Base-by-base conservation (phyloP, 2,329 filamentous ascomycete genomes). In the Setomelanomma holmii region DNA sequence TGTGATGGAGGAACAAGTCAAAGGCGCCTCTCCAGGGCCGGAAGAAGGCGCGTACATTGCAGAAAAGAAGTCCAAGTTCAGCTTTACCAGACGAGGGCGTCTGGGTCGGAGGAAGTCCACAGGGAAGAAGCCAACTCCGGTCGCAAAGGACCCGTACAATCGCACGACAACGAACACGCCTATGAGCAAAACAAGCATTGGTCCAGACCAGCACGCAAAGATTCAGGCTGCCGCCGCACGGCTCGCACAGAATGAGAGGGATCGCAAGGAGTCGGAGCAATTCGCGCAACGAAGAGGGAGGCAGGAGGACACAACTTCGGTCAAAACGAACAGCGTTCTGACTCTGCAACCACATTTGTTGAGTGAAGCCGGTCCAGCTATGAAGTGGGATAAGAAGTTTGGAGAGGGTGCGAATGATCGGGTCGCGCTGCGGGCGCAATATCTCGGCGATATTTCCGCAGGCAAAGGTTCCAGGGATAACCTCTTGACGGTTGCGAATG, bases 331-430 rank as follows among this genome's bases (percentile, higher is more conserved):
- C 74, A 99, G 95, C 61, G 85, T 96, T 49, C 83, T 97, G 68
- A 96, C 92, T 3, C 79, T 98, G 40, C 93, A 96, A 70, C 89
- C 92, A 1, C 84, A 87, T 46, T 89, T 98, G 56, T 82, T 93
- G 67, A 91, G 83, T 46, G 95, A 96, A 72, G 93, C 93, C 16
- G 95, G 90, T 7, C 90, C 92, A 20, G 95, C 95, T 1, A 89
- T 99, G 87, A 96, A 96, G 75, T 99, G 95, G 95, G 91, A 93
- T 24, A 96, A 86, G 74, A 92, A 91, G 66, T 98, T 97, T 71
- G 95, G 98, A 76, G 96, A 96, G 78, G 88, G 93, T 65, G 83
- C 89, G 4, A 89, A 93, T 83, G 92, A 92, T 66, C 96, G 95
- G 76, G 88, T 95, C 66, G 82, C 88, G 6, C 88, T 96, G 56